These are phyloP conservation scores for Rheum nobile DNA, from an alignment of 148 eudicot genomes.

Conservation along the genomic window DNA sequence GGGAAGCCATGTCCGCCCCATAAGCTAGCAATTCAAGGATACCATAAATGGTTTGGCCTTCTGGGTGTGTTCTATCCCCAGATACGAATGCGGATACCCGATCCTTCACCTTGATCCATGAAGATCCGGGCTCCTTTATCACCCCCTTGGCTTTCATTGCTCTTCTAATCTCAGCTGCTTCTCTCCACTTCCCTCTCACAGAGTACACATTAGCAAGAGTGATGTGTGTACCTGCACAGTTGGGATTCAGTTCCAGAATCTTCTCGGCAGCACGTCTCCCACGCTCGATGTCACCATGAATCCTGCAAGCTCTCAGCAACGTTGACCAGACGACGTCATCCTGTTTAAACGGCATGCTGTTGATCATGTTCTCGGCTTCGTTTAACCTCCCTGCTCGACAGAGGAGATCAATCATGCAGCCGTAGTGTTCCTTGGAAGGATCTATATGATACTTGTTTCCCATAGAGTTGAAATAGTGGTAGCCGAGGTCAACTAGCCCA, in stretches of 20 bases:
- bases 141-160: slow-evolving; percentile 67
- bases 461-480: slow-evolving; percentile 52
- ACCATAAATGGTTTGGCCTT: slow-evolving; percentile 31
- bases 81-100: slow-evolving; percentile 63
- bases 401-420: slow-evolving; percentile 86
- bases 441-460: slow-evolving; percentile 29
- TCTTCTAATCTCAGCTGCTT: slow-evolving; percentile 73
- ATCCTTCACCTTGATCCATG: slow-evolving; percentile 72
- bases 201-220: slow-evolving; percentile 73
- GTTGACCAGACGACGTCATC: slow-evolving; percentile 91
- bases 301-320: slow-evolving; percentile 61
- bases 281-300: slow-evolving; percentile 60
- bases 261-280: slow-evolving; percentile 53
- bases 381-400: slow-evolving; percentile 67
- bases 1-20: slow-evolving; percentile 23
- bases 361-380: slow-evolving; percentile 76
- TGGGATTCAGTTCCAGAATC: slow-evolving; percentile 50
- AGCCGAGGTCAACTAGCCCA: slow-evolving; percentile 70
- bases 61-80: slow-evolving; percentile 55
- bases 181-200: slow-evolving; percentile 58
- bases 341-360: slow-evolving; percentile 44
- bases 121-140: slow-evolving; percentile 84
- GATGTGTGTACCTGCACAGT: slow-evolving; percentile 60
- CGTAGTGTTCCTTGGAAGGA: slow-evolving; percentile 76
- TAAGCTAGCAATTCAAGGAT: slow-evolving; percentile 45